Conservation (phyloP, 2,329 filamentous ascomycete genomes). For the Ophiobolus disseminans region DNA sequence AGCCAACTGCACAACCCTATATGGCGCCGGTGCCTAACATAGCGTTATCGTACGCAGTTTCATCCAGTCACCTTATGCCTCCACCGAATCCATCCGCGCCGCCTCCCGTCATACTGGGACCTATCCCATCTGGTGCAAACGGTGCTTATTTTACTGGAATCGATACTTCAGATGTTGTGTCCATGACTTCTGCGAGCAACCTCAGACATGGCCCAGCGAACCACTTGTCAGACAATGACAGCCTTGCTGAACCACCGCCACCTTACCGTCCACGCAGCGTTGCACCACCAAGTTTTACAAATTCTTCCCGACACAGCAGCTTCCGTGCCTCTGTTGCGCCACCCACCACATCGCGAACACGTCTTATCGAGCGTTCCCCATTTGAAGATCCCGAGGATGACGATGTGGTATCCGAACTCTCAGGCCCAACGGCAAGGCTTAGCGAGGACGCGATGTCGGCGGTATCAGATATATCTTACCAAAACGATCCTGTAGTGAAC, state of each 20-base stretch:
- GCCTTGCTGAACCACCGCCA: conserved; percentile 43
- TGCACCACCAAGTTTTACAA: conserved; percentile 34
- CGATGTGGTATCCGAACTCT: conserved; percentile 39
- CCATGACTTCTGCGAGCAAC: conserved; percentile 32
- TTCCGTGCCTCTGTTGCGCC: conserved; percentile 24
- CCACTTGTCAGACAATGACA: conserved; percentile 41
- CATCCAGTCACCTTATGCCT: conserved; percentile 23
- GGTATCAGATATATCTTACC: conserved; percentile 44
- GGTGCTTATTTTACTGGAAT: conserved; percentile 48
- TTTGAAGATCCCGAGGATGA: conserved; percentile 43
- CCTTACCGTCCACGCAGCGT: conserved; percentile 46
- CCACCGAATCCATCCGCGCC: conserved; percentile 21
- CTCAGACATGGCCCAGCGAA: conserved; percentile 27
- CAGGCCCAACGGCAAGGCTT: conserved; percentile 25
- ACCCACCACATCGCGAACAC: conserved; percentile 25
- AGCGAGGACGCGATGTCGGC: conserved; percentile 33
- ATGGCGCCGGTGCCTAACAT: conserved; percentile 27
- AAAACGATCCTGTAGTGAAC: conserved; percentile 33
- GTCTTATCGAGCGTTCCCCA: conserved; percentile 39
- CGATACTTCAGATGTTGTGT: conserved; percentile 47
- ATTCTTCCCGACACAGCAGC: conserved; percentile 44
- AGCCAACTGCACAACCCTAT: conserved; percentile 19
- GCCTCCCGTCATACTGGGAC: conserved; percentile 45
- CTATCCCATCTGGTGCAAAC: conserved; percentile 38
- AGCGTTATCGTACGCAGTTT: conserved; percentile 19